Conservation (phyloP, 305 asterid genomes). For the Fraxinus nigra region DNA sequence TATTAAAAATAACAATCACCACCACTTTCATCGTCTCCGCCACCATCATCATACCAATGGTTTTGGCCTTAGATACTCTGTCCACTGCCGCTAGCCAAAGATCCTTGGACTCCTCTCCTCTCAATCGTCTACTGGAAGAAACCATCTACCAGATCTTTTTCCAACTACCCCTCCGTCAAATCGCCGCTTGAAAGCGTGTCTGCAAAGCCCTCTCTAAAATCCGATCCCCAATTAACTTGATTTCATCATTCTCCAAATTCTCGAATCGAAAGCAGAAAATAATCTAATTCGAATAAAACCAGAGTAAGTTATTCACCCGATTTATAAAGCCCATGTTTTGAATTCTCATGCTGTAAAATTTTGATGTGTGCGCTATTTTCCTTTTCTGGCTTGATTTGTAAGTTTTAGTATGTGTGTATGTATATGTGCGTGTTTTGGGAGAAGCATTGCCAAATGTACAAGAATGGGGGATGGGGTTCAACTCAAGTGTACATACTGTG, state of each 20-base stretch:
- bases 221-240: background rate
- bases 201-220: background rate
- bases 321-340: background rate
- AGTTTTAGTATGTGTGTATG: background rate
- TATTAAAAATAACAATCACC: too few relatives aligned
- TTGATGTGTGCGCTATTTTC: background rate
- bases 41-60: too few relatives aligned
- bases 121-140: too few relatives aligned
- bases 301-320: background rate
- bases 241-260: background rate
- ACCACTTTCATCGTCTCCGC: too few relatives aligned
- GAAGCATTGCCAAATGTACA: slow-evolving; percentile 90
- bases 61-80: too few relatives aligned
- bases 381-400: background rate
- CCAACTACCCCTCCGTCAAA: too few relatives aligned
- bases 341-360: background rate
- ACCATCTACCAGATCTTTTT: too few relatives aligned
- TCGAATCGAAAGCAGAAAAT: background rate
- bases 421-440: background rate
- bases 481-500: slow-evolving; percentile 82
- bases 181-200: too few relatives aligned
- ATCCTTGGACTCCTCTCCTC: too few relatives aligned
- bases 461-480: slow-evolving; percentile 79
- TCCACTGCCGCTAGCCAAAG: too few relatives aligned
- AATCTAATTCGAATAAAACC: background rate